These are phyloP conservation scores for Ilex asprella DNA, from an alignment of 257 asterid genomes.

Conservation along the genomic window DNA sequence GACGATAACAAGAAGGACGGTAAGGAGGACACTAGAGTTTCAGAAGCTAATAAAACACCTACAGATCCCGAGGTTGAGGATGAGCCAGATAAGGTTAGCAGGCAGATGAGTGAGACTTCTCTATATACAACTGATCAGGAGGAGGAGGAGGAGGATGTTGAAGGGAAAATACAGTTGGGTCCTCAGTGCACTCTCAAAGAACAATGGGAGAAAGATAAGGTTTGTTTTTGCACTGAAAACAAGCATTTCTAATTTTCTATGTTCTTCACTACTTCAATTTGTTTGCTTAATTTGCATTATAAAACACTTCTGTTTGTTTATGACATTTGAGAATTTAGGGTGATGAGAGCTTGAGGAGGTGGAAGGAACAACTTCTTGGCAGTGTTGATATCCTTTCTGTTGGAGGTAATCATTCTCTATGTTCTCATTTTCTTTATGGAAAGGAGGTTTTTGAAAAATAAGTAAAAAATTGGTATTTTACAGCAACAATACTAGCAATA, in stretches of 20 bases:
- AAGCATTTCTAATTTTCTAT: no score
- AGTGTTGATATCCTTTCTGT: constrained; percentile 76
- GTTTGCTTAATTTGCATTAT: background rate
- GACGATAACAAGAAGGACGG: constrained; percentile 49
- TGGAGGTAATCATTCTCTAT: constrained; percentile 48
- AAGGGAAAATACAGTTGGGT: constrained; percentile 67
- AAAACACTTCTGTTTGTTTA: constrained; percentile 3
- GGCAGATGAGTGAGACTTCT: constrained; percentile 73
- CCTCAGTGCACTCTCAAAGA: constrained; percentile 92
- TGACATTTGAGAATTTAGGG: constrained; percentile 39
- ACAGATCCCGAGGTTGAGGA: constrained; percentile 44
- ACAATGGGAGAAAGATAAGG: constrained; percentile 87
- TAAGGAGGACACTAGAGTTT: constrained; percentile 24
- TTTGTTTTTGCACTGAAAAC: constrained; percentile 11
- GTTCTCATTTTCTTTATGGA: background rate
- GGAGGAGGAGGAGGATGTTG: constrained; percentile 61
- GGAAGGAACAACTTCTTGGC: constrained; percentile 98
- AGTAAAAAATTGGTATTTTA: no score
- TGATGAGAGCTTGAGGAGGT: constrained; percentile 94
- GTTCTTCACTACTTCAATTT: no score
- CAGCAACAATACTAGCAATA: no score
- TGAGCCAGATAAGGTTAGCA: constrained; percentile 31
- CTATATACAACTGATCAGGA: constrained; percentile 73
- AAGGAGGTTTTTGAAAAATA: no score
- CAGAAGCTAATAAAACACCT: constrained; percentile 20